phyloP scores from a whole-genome alignment of 179 eudicot genomes.

The Camellia oleifera region DNA sequence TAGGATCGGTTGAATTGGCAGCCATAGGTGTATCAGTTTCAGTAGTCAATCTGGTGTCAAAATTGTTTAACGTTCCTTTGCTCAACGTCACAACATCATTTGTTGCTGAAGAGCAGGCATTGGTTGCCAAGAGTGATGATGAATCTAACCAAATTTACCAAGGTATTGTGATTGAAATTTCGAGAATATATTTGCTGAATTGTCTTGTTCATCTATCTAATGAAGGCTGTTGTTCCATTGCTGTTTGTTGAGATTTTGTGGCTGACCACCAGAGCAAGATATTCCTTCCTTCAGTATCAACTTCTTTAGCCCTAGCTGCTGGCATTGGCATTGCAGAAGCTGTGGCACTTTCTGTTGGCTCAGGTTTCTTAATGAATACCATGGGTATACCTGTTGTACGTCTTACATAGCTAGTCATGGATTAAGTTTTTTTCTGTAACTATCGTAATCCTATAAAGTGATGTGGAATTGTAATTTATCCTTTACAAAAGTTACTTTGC shows the following conservation, averaged over 20 bases:
- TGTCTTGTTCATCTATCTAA: not conserved
- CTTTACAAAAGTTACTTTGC: not conserved
- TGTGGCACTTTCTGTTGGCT: conserved; percentile 56
- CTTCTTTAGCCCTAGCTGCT: conserved; percentile 57
- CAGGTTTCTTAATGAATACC: conserved; percentile 54
- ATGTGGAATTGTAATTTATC: not conserved
- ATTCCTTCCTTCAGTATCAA: conserved; percentile 56
- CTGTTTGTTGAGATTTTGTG: not conserved
- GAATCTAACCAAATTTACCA: conserved; percentile 26
- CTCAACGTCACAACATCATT: conserved; percentile 94
- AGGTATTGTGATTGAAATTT: conserved; percentile 35
- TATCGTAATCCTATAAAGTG: not conserved
- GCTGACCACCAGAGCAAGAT: conserved; percentile 28
- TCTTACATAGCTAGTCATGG: conserved; percentile 14
- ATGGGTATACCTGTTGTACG: conserved; percentile 66
- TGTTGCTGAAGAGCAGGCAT: conserved; percentile 91
- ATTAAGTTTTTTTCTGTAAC: not conserved
- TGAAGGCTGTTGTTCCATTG: not conserved
- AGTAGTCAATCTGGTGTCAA: conserved; percentile 81
- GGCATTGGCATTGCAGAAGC: conserved; percentile 74
- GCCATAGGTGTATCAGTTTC: conserved; percentile 91
- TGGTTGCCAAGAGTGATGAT: conserved; percentile 23
- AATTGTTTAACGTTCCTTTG: conserved; percentile 88
- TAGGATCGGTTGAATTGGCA: conserved; percentile 89
- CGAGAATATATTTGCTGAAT: not conserved